phyloP scores from a whole-genome alignment of 352 stramenopile species.

The Elongisporangium prolatum region DNA sequence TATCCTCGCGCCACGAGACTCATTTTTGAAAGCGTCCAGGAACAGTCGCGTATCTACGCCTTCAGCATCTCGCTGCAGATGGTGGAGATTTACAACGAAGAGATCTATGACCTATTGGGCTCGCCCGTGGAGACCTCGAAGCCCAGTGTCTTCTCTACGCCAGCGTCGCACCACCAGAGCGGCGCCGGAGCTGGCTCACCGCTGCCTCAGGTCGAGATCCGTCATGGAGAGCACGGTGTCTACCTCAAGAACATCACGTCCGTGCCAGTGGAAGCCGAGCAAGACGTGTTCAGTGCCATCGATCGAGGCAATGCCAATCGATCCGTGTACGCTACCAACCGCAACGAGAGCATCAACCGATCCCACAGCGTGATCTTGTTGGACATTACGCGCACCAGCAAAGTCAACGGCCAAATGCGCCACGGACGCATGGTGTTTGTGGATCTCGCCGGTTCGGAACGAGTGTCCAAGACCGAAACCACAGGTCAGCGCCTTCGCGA shows the following conservation, averaged over 20 bases:
- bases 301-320: conserved; percentile 28
- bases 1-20: conserved; percentile 37
- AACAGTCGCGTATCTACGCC: conserved; percentile 44
- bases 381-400: conserved; percentile 46
- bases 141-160: conserved; percentile 23
- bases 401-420: conserved; percentile 29
- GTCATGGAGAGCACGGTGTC: conserved; percentile 58
- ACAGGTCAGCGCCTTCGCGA: conserved; percentile 38
- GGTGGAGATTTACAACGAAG: conserved; percentile 87
- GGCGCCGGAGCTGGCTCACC: conserved; percentile 12
- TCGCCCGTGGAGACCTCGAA: conserved; percentile 40
- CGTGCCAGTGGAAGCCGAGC: conserved; percentile 20
- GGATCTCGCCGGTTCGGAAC: conserved; percentile 76
- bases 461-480: conserved; percentile 47
- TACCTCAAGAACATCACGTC: conserved; percentile 67
- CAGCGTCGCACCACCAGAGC: conserved; percentile 1
- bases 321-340: conserved; percentile 15
- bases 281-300: conserved; percentile 37
- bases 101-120: conserved; percentile 71
- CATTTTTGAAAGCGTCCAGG: conserved; percentile 28
- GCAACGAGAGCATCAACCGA: conserved; percentile 40
- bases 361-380: conserved; percentile 60
- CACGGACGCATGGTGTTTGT: conserved; percentile 58
- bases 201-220: conserved; percentile 49
- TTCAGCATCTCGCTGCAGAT: conserved; percentile 53